Evolutionary conservation across 1,284 basidiomycete species (phyloP).

Genomic region (Apiotrichum gracile): DNA sequence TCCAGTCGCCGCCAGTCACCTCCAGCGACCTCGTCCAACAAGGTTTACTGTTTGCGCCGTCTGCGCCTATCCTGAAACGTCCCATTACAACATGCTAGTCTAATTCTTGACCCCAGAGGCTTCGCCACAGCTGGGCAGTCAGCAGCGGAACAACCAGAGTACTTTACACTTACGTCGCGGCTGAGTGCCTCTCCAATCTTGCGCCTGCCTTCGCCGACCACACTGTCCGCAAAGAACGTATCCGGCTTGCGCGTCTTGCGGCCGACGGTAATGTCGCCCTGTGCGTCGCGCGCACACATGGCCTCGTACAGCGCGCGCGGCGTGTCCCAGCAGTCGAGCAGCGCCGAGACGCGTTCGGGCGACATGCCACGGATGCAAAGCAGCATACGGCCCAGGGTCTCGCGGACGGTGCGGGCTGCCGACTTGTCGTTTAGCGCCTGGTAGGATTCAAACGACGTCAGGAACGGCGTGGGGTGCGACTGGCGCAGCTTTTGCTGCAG

Average conservation of each 20-base stretch:
- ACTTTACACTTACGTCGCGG: slow-evolving; percentile 40
- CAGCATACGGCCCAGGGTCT: slow-evolving; percentile 53
- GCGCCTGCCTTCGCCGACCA: slow-evolving; percentile 42
- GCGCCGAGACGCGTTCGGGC: slow-evolving; percentile 50
- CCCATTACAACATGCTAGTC: background rate
- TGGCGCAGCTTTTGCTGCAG: slow-evolving; percentile 43
- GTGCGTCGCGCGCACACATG: slow-evolving; percentile 22
- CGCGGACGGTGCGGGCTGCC: slow-evolving; percentile 47
- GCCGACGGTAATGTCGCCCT: slow-evolving; percentile 13
- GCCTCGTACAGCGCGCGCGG: slow-evolving; percentile 47
- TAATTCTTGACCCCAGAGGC: slow-evolving; percentile 2
- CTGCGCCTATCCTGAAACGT: no score
- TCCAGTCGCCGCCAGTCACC: no score
- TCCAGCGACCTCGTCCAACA: no score
- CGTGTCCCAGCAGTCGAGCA: slow-evolving; percentile 51
- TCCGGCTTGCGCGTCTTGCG: slow-evolving; percentile 9
- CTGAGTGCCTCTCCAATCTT: slow-evolving; percentile 49
- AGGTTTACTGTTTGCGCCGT: no score
- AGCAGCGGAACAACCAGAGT: background rate
- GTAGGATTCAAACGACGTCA: slow-evolving; percentile 50
- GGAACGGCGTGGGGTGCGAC: slow-evolving; percentile 37
- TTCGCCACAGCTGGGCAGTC: slow-evolving; percentile 5
- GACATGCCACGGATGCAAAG: slow-evolving; percentile 52
- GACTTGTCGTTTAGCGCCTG: slow-evolving; percentile 52
- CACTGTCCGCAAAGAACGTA: slow-evolving; percentile 42